phyloP scores from a whole-genome alignment of 192 early-diverging fungal genomes.

The Chytriomyces hyalinus region DNA sequence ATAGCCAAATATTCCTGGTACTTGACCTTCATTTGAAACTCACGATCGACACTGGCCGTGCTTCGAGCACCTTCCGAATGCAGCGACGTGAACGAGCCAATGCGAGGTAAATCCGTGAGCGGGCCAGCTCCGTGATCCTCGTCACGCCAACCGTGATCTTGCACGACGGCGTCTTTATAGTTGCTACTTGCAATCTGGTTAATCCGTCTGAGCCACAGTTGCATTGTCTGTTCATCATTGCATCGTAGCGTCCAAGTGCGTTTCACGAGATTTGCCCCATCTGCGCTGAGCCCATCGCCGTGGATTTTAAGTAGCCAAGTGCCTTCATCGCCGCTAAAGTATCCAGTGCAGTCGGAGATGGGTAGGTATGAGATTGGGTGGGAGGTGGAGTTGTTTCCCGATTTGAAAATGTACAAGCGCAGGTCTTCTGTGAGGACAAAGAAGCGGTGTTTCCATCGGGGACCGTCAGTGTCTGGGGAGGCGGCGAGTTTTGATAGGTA shows the following conservation, averaged over 20 bases:
- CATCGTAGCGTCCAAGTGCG: slow-evolving; percentile 19
- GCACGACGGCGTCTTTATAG: background rate
- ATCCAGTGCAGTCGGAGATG: background rate
- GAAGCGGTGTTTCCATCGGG: slow-evolving; percentile 13
- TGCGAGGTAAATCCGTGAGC: background rate
- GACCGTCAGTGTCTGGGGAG: slow-evolving; percentile 3
- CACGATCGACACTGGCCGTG: background rate
- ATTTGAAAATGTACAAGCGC: slow-evolving; percentile 16
- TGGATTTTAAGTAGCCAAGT: slow-evolving; percentile 16
- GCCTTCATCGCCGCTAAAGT: background rate
- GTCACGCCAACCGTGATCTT: background rate
- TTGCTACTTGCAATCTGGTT: background rate
- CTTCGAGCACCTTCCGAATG: background rate
- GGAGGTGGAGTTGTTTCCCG: background rate
- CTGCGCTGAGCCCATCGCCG: background rate
- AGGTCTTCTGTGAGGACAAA: slow-evolving; percentile 3
- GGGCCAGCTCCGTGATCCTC: background rate
- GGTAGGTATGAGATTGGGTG: slow-evolving; percentile 23
- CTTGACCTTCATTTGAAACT: background rate
- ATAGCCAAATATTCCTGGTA: background rate
- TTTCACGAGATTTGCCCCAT: background rate
- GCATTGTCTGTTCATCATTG: slow-evolving; percentile 11
- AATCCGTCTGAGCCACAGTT: background rate
- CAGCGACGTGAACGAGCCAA: background rate
- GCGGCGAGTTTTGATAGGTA: slow-evolving; percentile 13